Conservation (phyloP, 148 eudicot genomes). For the Drosera capensis region DNA sequence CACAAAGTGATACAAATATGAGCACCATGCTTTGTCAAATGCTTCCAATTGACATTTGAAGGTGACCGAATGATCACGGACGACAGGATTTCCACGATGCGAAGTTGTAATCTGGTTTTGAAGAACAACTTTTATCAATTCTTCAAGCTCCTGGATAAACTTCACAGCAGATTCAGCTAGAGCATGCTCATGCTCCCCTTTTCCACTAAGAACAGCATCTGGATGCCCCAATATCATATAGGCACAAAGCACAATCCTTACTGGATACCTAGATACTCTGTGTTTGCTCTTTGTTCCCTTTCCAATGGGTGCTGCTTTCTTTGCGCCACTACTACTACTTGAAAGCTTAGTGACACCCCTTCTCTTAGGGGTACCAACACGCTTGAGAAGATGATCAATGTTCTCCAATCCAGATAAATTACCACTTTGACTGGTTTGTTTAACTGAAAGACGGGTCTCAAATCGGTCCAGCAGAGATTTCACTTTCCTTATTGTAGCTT, state of each 20-base stretch:
- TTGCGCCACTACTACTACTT: slow-evolving; percentile 21
- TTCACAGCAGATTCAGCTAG: slow-evolving; percentile 69
- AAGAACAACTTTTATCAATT: slow-evolving; percentile 34
- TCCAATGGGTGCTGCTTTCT: slow-evolving; percentile 19
- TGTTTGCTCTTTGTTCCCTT: slow-evolving; percentile 20
- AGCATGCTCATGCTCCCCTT: slow-evolving; percentile 63
- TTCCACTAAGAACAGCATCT: slow-evolving; percentile 84
- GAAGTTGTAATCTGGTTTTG: slow-evolving; percentile 16
- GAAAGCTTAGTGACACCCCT: slow-evolving; percentile 37
- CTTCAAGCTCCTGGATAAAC: slow-evolving; percentile 65
- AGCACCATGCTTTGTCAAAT: slow-evolving; percentile 96
- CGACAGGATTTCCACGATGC: slow-evolving; percentile 8
- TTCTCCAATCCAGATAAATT: slow-evolving; percentile 36
- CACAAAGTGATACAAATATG: slow-evolving; percentile 70
- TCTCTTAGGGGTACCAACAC: slow-evolving; percentile 56
- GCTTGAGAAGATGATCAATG: slow-evolving; percentile 80
- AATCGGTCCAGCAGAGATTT: slow-evolving; percentile 65
- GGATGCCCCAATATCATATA: slow-evolving; percentile 95
- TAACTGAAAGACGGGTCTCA: slow-evolving; percentile 46
- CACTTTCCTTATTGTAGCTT: slow-evolving; percentile 32
- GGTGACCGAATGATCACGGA: slow-evolving; percentile 9
- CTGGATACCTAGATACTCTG: slow-evolving; percentile 67
- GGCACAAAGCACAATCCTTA: slow-evolving; percentile 80
- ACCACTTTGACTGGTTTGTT: slow-evolving; percentile 9
- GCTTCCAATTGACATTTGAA: slow-evolving; percentile 67